Evolutionary conservation across 1,139 yeast genomes (phyloP).

Genomic region (Candida albicans): DNA sequence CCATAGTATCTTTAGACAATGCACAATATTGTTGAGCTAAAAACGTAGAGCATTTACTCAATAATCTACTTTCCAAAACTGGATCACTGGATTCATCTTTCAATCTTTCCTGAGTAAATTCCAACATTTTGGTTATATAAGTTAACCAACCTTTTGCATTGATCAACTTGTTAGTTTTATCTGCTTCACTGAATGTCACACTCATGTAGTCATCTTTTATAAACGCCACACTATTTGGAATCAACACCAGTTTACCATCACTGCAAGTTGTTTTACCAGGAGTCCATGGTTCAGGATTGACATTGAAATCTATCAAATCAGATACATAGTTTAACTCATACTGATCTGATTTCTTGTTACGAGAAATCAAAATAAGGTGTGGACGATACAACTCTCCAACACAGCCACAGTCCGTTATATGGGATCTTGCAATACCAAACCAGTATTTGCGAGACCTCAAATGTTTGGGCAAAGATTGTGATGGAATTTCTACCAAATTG

Average conservation of each 20-base stretch:
- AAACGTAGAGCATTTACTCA: conserved; percentile 17
- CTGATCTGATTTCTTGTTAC: conserved; percentile 6
- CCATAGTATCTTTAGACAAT: conserved; percentile 3
- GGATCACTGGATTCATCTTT: background rate
- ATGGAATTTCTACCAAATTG: conserved; percentile 13
- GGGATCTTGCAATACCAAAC: conserved; percentile 42
- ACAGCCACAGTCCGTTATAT: conserved; percentile 36
- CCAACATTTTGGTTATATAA: conserved; percentile 16
- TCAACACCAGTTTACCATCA: conserved; percentile 22
- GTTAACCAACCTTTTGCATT: conserved; percentile 19
- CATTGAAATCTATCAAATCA: conserved; percentile 21
- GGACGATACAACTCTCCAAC: conserved; percentile 25
- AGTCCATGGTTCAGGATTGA: conserved; percentile 21
- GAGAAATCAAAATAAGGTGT: conserved; percentile 20
- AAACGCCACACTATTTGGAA: conserved; percentile 23
- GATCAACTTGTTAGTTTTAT: conserved; percentile 18
- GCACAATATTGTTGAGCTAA: conserved; percentile 16
- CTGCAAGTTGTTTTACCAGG: conserved; percentile 12
- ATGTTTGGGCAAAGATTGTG: conserved; percentile 6
- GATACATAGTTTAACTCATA: conserved; percentile 20
- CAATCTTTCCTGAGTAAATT: background rate
- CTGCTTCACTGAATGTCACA: conserved; percentile 22
- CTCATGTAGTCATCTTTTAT: conserved; percentile 23
- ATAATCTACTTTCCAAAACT: conserved; percentile 10
- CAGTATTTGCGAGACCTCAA: conserved; percentile 25